phyloP scores from a whole-genome alignment of 1,284 basidiomycete genomes.

The Xerocomus amazonicus region DNA sequence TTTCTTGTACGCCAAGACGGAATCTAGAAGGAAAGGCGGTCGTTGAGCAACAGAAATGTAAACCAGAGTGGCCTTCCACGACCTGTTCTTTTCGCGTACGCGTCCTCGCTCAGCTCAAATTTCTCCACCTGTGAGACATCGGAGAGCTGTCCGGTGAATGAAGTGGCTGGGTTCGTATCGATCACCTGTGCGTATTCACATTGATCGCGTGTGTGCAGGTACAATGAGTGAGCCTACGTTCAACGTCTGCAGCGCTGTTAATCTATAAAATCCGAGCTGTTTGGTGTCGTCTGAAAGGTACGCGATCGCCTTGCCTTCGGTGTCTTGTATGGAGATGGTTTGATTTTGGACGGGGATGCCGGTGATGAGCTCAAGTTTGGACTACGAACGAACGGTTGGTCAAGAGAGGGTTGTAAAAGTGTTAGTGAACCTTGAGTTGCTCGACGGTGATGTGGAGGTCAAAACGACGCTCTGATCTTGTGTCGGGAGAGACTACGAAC shows the following conservation, averaged over 20 bases:
- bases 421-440: constrained; percentile 69
- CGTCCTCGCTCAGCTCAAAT: constrained; percentile 83
- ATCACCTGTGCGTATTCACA: constrained; percentile 52
- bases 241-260: constrained; percentile 67
- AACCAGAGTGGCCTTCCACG: constrained; percentile 6
- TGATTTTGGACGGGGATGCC: constrained; percentile 80
- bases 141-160: constrained; percentile 75
- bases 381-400: constrained; percentile 40
- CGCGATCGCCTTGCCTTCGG: constrained; percentile 52
- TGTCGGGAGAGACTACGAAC: constrained; percentile 83
- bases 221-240: constrained; percentile 48
- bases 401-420: neutral
- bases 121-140: constrained; percentile 89
- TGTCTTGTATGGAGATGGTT: constrained; percentile 58
- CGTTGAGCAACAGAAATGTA: neutral
- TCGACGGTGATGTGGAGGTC: constrained; percentile 70
- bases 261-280: constrained; percentile 70
- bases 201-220: neutral
- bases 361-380: constrained; percentile 87
- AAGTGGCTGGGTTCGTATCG: constrained; percentile 71
- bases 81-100: constrained; percentile 82
- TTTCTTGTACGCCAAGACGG: constrained; percentile 89
- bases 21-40: constrained; percentile 50
- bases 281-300: constrained; percentile 63
- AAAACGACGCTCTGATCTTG: constrained; percentile 80